phyloP scores from a whole-genome alignment of 805 yeast genomes.

The Candida chauliodis region DNA sequence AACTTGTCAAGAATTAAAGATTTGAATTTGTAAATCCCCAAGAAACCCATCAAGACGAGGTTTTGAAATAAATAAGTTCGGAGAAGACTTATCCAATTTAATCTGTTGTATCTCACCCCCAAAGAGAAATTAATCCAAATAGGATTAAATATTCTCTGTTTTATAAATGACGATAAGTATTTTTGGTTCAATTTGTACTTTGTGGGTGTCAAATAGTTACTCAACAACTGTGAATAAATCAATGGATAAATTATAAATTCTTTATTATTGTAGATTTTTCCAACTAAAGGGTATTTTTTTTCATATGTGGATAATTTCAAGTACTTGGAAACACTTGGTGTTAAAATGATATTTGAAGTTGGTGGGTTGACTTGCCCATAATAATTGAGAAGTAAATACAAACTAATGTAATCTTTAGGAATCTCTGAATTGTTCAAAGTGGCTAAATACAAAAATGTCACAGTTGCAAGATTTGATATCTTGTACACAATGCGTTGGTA shows the following conservation, averaged over 20 bases:
- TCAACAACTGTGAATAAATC: slow-evolving; percentile 36
- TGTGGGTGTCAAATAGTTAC: slow-evolving; percentile 41
- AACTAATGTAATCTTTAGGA: slow-evolving; percentile 37
- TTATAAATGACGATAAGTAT: slow-evolving; percentile 31
- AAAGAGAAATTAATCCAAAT: slow-evolving; percentile 39
- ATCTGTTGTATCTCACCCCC: slow-evolving; percentile 19
- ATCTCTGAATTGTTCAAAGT: slow-evolving; percentile 20
- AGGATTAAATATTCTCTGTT: slow-evolving; percentile 31
- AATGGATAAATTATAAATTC: slow-evolving; percentile 32
- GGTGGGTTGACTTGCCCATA: slow-evolving; percentile 32
- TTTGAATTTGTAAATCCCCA: slow-evolving; percentile 19
- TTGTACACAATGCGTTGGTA: no score
- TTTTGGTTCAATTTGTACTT: slow-evolving; percentile 30
- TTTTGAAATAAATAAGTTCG: slow-evolving; percentile 26
- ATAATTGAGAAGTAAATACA: slow-evolving; percentile 31
- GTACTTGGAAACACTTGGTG: slow-evolving; percentile 23
- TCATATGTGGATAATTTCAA: slow-evolving; percentile 24
- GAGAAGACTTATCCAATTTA: slow-evolving; percentile 29
- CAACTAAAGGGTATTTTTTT: slow-evolving; percentile 13
- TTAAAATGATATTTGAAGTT: slow-evolving; percentile 23
- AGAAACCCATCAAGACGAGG: slow-evolving; percentile 15
- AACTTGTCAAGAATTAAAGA: slow-evolving; percentile 19
- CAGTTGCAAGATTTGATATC: slow-evolving; percentile 22
- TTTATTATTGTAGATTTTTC: slow-evolving; percentile 24
- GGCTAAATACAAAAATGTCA: slow-evolving; percentile 25